A percentile compares a stretch with the other conserved stretches of the same genome.
Evolutionary conservation across 441 rosid species (phyloP).

Genomic region (Aquilaria agallochum): DNA sequence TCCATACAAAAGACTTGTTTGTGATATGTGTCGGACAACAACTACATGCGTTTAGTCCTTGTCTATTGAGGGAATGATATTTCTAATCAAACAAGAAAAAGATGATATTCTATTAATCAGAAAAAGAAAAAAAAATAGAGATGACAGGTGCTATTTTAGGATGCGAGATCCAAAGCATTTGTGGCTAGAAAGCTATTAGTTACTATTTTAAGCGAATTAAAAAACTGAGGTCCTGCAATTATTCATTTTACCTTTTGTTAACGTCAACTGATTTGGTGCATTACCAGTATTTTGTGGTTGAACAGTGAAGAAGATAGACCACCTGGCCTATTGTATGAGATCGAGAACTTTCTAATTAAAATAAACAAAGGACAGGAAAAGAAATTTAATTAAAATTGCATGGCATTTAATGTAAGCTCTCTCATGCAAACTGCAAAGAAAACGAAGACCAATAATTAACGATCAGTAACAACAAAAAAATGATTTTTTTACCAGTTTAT

Average conservation of each 20-base stretch:
- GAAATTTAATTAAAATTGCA: neutral
- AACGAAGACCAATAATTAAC: too few species aligned
- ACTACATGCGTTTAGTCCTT: too few species aligned
- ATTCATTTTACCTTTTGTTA: neutral
- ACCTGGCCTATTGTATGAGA: neutral
- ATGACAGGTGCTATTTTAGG: slow-evolving; percentile 8
- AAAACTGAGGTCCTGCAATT: neutral
- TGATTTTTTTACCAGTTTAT: too few species aligned
- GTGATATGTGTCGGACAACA: too few species aligned
- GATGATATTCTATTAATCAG: neutral
- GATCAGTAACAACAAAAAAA: too few species aligned
- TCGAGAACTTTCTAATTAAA: neutral
- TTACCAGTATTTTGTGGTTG: neutral
- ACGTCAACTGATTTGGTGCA: neutral
- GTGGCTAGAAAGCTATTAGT: neutral
- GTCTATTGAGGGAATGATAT: too few species aligned
- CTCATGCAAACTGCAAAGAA: too few species aligned
- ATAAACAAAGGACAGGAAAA: neutral
- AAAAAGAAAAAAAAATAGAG: neutral
- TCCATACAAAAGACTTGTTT: too few species aligned
- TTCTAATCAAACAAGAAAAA: neutral
- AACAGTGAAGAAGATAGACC: neutral
- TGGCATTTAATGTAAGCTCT: neutral
- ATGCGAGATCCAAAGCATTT: slow-evolving; percentile 19
- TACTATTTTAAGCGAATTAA: slow-evolving; percentile 8